Evolutionary conservation across 768 basidiomycete genomes (phyloP).

Genomic region (Rubroboletus satanas): DNA sequence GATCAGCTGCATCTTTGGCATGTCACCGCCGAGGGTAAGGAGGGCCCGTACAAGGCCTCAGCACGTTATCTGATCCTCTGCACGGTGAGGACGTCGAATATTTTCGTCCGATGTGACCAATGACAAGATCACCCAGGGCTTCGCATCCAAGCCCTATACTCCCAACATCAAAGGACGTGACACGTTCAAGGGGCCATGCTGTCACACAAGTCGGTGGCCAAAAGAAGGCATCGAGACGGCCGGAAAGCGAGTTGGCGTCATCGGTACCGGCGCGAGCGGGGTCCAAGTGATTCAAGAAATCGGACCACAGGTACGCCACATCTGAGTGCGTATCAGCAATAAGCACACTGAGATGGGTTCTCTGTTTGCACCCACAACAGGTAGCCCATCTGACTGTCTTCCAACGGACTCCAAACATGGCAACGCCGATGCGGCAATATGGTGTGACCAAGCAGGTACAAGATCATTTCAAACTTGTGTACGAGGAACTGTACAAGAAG

Average conservation of each 20-base stretch:
- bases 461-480: conserved; percentile 12
- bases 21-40: conserved; percentile 4
- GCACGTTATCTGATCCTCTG: conserved; percentile 10
- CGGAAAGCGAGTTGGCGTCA: conserved; percentile 10
- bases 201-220: conserved; percentile 13
- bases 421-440: conserved; percentile 10
- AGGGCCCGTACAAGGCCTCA: neutral
- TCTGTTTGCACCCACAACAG: neutral
- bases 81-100: neutral
- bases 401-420: conserved; percentile 14
- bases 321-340: neutral
- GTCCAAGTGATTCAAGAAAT: conserved; percentile 13
- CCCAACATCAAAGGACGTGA: conserved; percentile 13
- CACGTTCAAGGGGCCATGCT: conserved; percentile 5
- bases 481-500: conserved; percentile 7
- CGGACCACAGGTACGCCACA: conserved; percentile 7
- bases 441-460: conserved; percentile 1
- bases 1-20: conserved; percentile 13
- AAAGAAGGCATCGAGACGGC: conserved; percentile 3
- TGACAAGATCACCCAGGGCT: neutral
- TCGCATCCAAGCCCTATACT: conserved; percentile 5
- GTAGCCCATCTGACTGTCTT: conserved; percentile 13
- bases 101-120: neutral
- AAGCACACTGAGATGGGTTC: neutral
- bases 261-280: conserved; percentile 15